phyloP scores from a whole-genome alignment of 352 stramenopile genomes.

The Phytophthora ohioensis region DNA sequence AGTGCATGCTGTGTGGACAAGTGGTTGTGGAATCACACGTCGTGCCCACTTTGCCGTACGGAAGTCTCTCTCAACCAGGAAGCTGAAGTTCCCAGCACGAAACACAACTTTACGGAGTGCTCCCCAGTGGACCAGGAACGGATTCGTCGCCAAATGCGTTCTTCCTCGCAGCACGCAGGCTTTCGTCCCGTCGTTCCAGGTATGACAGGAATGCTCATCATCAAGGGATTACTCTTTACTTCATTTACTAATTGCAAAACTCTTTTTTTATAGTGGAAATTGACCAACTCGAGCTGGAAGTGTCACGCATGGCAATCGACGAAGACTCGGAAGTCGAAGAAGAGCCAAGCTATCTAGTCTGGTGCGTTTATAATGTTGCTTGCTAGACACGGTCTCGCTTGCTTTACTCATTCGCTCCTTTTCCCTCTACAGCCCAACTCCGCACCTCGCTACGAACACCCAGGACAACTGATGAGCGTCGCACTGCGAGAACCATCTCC shows the following conservation, averaged over 20 bases:
- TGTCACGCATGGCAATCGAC: slow-evolving; percentile 47
- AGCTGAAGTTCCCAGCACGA: slow-evolving; percentile 44
- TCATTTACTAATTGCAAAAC: slow-evolving; percentile 7
- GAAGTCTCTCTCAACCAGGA: slow-evolving; percentile 74
- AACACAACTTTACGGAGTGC: slow-evolving; percentile 86
- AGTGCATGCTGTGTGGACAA: slow-evolving; percentile 87
- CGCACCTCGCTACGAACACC: slow-evolving; percentile 38
- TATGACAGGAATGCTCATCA: slow-evolving; percentile 23
- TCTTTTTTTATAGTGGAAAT: slow-evolving; percentile 39
- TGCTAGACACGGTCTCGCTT: neutral
- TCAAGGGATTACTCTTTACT: neutral
- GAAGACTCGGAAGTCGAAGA: slow-evolving; percentile 44
- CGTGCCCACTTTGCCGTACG: slow-evolving; percentile 83
- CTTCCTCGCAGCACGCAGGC: slow-evolving; percentile 67
- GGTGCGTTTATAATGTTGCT: slow-evolving; percentile 26
- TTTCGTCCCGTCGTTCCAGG: slow-evolving; percentile 81
- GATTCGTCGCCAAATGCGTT: slow-evolving; percentile 79
- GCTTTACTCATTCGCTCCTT: slow-evolving; percentile 8
- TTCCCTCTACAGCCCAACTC: slow-evolving; percentile 33
- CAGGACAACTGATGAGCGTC: slow-evolving; percentile 37
- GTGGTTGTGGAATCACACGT: slow-evolving; percentile 89
- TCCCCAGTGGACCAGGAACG: slow-evolving; percentile 72
- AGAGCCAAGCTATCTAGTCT: slow-evolving; percentile 45
- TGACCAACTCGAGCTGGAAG: slow-evolving; percentile 38
- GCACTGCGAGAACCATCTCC: slow-evolving; percentile 16